phyloP scores from a whole-genome alignment of 1,284 basidiomycete species.

The Irpex sp. region DNA sequence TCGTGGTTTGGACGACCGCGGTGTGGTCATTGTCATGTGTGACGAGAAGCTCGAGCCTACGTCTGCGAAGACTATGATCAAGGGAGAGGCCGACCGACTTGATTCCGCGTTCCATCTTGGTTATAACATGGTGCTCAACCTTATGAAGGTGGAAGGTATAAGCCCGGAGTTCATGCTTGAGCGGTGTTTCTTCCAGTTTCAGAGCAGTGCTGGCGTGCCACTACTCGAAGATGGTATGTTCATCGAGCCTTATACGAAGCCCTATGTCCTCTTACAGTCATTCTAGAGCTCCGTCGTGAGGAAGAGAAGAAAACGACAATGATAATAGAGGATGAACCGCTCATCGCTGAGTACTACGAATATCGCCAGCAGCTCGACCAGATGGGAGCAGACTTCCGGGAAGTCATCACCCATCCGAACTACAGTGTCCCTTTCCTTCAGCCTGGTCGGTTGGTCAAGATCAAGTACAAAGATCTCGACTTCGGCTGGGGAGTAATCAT shows the following conservation, averaged over 20 bases:
- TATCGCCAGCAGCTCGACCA: slow-evolving; percentile 89
- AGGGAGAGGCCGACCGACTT: slow-evolving; percentile 95
- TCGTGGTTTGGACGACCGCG: slow-evolving; percentile 96
- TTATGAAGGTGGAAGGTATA: slow-evolving; percentile 98
- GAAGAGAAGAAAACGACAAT: slow-evolving; percentile 70
- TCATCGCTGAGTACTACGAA: slow-evolving; percentile 89
- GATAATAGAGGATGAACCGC: slow-evolving; percentile 78
- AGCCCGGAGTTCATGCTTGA: slow-evolving; percentile 99
- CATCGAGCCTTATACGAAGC: not conserved
- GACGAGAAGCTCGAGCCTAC: slow-evolving; percentile 96
- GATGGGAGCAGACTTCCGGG: slow-evolving; percentile 83
- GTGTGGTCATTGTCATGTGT: slow-evolving; percentile 99
- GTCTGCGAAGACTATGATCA: slow-evolving; percentile 96
- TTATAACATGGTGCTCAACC: slow-evolving; percentile 98
- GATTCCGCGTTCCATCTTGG: slow-evolving; percentile 99
- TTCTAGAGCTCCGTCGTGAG: slow-evolving; percentile 69
- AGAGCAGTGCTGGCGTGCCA: slow-evolving; percentile 90
- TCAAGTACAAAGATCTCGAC: slow-evolving; percentile 84
- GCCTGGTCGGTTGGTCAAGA: slow-evolving; percentile 85
- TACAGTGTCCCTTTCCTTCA: slow-evolving; percentile 95
- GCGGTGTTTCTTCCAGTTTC: slow-evolving; percentile 98
- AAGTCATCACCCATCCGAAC: slow-evolving; percentile 92
- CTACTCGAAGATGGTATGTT: slow-evolving; percentile 78
- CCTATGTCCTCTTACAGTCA: not conserved
- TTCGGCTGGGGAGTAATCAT: slow-evolving; percentile 97